Evolutionary conservation across 108 stramenopile genomes (phyloP).

Genomic region (Fragilariopsis cylindrus): DNA sequence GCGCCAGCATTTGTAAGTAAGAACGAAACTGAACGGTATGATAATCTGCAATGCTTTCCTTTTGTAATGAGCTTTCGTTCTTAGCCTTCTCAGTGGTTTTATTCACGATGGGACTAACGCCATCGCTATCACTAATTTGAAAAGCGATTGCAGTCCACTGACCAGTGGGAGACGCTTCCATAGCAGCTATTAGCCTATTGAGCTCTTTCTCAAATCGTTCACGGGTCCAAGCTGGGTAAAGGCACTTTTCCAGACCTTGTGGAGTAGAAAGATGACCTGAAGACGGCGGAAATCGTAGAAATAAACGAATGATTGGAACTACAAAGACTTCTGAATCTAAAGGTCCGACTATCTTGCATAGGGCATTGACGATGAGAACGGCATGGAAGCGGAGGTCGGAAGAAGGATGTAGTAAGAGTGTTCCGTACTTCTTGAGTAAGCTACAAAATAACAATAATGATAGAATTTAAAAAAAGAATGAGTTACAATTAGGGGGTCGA

Average conservation of each 20-base stretch:
- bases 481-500: not conserved
- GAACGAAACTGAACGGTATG: slow-evolving; percentile 14
- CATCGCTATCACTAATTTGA: slow-evolving; percentile 7
- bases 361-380: slow-evolving; percentile 44
- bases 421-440: slow-evolving; percentile 66
- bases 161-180: slow-evolving; percentile 31
- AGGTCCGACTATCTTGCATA: slow-evolving; percentile 56
- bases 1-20: slow-evolving; percentile 43
- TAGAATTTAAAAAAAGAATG: not conserved
- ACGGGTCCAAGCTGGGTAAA: slow-evolving; percentile 44
- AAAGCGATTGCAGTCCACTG: slow-evolving; percentile 51
- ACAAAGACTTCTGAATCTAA: slow-evolving; percentile 75
- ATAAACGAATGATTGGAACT: slow-evolving; percentile 58
- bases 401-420: slow-evolving; percentile 76
- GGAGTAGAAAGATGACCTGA: slow-evolving; percentile 25
- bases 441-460: slow-evolving; percentile 19
- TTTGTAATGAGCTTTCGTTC: not conserved
- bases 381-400: slow-evolving; percentile 48
- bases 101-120: slow-evolving; percentile 2
- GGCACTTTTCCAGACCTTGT: slow-evolving; percentile 33
- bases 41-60: not conserved
- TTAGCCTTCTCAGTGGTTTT: not conserved
- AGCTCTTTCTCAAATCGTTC: slow-evolving; percentile 39
- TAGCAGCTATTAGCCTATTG: slow-evolving; percentile 5
- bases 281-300: slow-evolving; percentile 60